These are phyloP conservation scores for Vaccinium corymbosum DNA, from an alignment of 148 eudicot species.

Conservation along the genomic window DNA sequence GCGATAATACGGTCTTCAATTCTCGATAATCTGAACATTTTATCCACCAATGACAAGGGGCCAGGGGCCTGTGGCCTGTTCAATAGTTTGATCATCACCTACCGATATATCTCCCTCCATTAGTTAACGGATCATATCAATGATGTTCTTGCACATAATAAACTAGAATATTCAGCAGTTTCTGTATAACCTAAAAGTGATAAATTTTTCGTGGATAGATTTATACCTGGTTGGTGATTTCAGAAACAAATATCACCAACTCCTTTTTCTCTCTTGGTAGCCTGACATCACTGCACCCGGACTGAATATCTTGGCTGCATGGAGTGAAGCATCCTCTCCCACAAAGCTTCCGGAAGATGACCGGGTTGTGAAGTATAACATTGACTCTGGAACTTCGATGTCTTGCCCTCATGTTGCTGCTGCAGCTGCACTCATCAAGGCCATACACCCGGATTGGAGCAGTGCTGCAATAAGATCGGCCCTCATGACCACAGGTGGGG, in stretches of 20 bases:
- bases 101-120: neutral
- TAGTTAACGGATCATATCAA: neutral
- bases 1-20: too few species aligned
- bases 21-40: too few species aligned
- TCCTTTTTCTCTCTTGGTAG: conserved; percentile 1
- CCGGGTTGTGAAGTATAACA: conserved; percentile 20
- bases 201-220: too few species aligned
- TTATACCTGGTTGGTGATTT: neutral
- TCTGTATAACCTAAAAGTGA: neutral
- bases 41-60: too few species aligned
- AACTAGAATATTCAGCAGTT: neutral
- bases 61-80: too few species aligned
- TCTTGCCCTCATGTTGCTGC: conserved; percentile 33
- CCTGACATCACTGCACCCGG: conserved; percentile 38
- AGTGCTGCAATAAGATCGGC: conserved; percentile 23
- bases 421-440: conserved; percentile 23
- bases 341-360: conserved; percentile 8
- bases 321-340: conserved; percentile 22
- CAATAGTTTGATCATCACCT: neutral
- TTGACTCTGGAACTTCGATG: conserved; percentile 28
- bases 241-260: neutral
- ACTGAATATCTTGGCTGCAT: conserved; percentile 27
- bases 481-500: conserved; percentile 24
- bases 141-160: neutral
- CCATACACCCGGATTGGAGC: conserved; percentile 21